Conservation (phyloP, 305 asterid genomes). For the Ilex paraguariensis region DNA sequence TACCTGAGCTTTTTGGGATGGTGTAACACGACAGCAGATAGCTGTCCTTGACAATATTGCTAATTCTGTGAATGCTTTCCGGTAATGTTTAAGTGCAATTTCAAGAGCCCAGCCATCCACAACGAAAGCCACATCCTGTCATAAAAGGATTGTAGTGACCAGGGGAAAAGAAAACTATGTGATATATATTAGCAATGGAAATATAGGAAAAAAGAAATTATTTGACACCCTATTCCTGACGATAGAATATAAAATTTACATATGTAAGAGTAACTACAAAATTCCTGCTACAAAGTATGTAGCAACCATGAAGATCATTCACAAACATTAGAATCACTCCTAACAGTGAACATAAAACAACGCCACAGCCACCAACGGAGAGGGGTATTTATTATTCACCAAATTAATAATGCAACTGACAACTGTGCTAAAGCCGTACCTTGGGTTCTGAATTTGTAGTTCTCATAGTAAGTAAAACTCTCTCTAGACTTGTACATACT, state of each 20-base stretch:
- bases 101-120: slow-evolving; percentile 99
- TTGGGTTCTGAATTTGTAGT: slow-evolving; percentile 83
- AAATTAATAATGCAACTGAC: not conserved
- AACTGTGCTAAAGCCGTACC: slow-evolving; percentile 28
- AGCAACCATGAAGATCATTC: no score
- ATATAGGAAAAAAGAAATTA: no score
- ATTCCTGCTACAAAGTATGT: no score
- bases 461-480: slow-evolving; percentile 91
- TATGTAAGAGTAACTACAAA: no score
- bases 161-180: not conserved
- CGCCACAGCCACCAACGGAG: not conserved
- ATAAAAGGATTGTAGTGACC: slow-evolving; percentile 9
- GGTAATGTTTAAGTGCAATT: slow-evolving; percentile 80
- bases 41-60: slow-evolving; percentile 92
- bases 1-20: slow-evolving; percentile 99
- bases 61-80: slow-evolving; percentile 87
- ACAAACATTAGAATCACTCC: no score
- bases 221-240: no score
- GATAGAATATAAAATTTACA: no score
- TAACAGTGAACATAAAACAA: no score
- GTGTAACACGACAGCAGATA: slow-evolving; percentile 96
- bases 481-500: slow-evolving; percentile 82
- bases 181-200: not conserved
- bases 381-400: no score
- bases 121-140: slow-evolving; percentile 93